Conservation (phyloP, 805 yeast species). For the Candida insectorum region DNA sequence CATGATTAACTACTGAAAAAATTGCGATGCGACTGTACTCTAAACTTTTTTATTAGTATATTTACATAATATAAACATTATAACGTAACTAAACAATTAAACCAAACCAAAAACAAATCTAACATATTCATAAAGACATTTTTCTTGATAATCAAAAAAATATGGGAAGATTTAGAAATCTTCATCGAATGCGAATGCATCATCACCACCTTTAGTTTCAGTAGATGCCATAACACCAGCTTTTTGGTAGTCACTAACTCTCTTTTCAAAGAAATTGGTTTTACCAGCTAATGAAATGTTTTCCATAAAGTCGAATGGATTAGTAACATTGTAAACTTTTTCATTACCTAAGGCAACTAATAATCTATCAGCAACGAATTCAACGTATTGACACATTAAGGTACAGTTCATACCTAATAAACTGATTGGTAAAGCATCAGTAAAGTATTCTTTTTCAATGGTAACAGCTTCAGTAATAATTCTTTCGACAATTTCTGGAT, state of each 20-base stretch:
- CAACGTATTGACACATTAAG: conserved; percentile 97
- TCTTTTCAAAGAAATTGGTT: conserved; percentile 98
- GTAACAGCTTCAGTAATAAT: conserved; percentile 93
- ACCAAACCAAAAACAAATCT: no score
- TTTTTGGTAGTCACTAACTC: conserved; percentile 98
- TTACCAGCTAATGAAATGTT: conserved; percentile 97
- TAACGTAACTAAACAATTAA: no score
- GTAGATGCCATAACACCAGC: conserved; percentile 94
- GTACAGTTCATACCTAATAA: conserved; percentile 92
- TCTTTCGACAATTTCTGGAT: conserved; percentile 69
- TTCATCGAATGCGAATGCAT: conserved; percentile 82
- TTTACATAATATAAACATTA: no score
- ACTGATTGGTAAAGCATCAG: conserved; percentile 91
- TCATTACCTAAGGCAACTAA: conserved; percentile 87
- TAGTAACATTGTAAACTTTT: conserved; percentile 80
- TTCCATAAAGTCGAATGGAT: conserved; percentile 99
- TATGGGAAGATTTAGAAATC: conserved; percentile 58
- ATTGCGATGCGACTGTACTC: no score
- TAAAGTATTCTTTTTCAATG: conserved; percentile 91
- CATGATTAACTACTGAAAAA: conserved; percentile 25
- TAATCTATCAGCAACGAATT: conserved; percentile 95
- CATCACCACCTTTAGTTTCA: conserved; percentile 45
- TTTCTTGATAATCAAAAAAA: neutral
- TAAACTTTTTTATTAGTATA: no score
- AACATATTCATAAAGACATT: no score